These are phyloP conservation scores for Bisporella sp. DNA, from an alignment of 2,329 filamentous ascomycete species.

Conservation along the genomic window DNA sequence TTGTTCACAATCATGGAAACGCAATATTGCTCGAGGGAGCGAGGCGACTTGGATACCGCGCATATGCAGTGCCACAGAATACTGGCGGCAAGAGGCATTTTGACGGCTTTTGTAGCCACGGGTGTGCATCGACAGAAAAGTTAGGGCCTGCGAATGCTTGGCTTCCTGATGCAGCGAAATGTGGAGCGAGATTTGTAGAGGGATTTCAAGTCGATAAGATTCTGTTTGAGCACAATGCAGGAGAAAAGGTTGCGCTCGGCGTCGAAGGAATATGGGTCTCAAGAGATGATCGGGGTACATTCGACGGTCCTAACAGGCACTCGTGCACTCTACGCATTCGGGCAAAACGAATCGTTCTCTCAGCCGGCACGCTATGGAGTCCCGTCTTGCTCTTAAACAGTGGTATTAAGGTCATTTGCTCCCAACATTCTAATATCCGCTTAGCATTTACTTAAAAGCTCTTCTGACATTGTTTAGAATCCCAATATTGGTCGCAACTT, in stretches of 20 bases:
- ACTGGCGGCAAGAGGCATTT: conserved; percentile 64
- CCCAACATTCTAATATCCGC: neutral
- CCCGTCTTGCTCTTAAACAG: conserved; percentile 70
- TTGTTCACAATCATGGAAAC: conserved; percentile 68
- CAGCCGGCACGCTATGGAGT: conserved; percentile 66
- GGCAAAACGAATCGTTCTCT: conserved; percentile 72
- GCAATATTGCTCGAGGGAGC: conserved; percentile 64
- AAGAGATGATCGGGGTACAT: conserved; percentile 53
- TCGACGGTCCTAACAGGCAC: conserved; percentile 42
- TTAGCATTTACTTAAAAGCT: too few relatives aligned
- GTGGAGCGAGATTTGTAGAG: conserved; percentile 74
- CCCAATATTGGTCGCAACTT: conserved; percentile 76
- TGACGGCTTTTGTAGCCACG: conserved; percentile 56
- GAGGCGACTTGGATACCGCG: conserved; percentile 62
- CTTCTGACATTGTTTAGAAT: conserved; percentile 38
- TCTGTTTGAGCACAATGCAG: conserved; percentile 49
- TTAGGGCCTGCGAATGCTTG: conserved; percentile 68
- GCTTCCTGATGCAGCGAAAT: conserved; percentile 67
- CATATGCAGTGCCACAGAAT: conserved; percentile 67
- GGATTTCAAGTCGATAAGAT: conserved; percentile 68
- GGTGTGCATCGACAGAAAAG: conserved; percentile 62
- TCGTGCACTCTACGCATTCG: conserved; percentile 60
- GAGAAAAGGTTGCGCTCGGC: conserved; percentile 53
- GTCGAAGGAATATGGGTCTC: conserved; percentile 69
- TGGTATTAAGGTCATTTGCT: conserved; percentile 50